Evolutionary conservation across 768 basidiomycete species (phyloP), one percentile per base, ranked within the genome.

Genomic region (Leccinellum rugosiceps): DNA sequence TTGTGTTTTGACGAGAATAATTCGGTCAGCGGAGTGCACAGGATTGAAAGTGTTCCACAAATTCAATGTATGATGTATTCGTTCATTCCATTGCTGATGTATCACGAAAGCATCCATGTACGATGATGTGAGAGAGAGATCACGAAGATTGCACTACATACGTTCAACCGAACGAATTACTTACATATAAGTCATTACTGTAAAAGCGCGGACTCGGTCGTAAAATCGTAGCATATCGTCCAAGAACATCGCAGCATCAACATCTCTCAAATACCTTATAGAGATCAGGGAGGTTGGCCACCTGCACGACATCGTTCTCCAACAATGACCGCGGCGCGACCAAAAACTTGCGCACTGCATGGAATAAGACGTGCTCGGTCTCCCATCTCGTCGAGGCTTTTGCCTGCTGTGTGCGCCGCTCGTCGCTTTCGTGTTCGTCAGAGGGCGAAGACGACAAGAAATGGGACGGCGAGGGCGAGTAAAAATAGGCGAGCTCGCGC

Each of bases 181-280:
- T 32, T 17, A 51, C 21, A 15, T 10, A 26, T 45, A 14, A 31
- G 26, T 32, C 9, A 46, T 17, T 23, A 44, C 32, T n/a, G n/a
- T n/a, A n/a, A n/a, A 38, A 14, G 25, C 3, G 44, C 19, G 5
- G n/a, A n/a, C 32, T 55, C 52, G 34, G 26, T 43, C 2, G 45
- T 28, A 38, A 50, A 41, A 41, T 41, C 10, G 2, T 41, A 15
- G 25, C 28, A 14, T 4, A 8, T 34, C 21, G 26, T 17, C n/a
- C 8, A 9, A n/a, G 14, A 41, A 41, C n/a, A 19, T 41, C 35
- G 9, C 2, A n/a, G 38, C 38, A 46, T 78, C 68, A 98, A 68
- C 95, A 98, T 61, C 95, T 75, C 74, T 98, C 95, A 66, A 98
- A 99, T 0, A 98, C 90, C 60, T 89, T 87, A 72, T 97, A 99